phyloP scores from a whole-genome alignment of 108 stramenopile genomes.

The Asterionellopsis glacialis region DNA sequence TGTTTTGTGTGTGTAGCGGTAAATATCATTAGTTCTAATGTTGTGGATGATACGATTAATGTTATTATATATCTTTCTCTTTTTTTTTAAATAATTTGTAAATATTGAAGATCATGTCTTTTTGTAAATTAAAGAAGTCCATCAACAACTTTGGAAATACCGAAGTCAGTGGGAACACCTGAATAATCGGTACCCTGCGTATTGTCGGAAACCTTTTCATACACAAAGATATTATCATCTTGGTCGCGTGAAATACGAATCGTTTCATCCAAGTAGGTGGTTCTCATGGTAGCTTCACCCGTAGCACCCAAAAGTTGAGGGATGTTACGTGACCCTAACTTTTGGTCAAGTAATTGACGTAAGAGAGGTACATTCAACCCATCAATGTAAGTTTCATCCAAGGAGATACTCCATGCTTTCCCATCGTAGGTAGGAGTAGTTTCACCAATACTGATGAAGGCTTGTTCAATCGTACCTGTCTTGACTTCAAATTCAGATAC shows the following conservation, averaged over 20 bases:
- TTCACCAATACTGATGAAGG: constrained; percentile 75
- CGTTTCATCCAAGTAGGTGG: constrained; percentile 51
- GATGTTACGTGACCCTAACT: background rate
- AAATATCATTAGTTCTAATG: no score
- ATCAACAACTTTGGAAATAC: constrained; percentile 60
- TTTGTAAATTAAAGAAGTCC: constrained; percentile 29
- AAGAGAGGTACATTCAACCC: constrained; percentile 76
- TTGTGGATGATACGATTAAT: no score
- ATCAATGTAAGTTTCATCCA: constrained; percentile 80
- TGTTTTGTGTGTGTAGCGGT: no score
- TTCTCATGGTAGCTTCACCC: constrained; percentile 43
- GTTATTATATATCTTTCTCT: no score
- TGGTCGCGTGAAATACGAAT: constrained; percentile 76
- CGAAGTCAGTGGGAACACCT: constrained; percentile 62
- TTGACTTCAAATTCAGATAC: constrained; percentile 79
- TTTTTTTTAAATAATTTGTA: no score
- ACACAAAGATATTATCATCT: constrained; percentile 76
- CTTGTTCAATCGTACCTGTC: constrained; percentile 74
- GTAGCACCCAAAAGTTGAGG: constrained; percentile 46
- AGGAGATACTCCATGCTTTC: constrained; percentile 48
- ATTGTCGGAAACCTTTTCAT: constrained; percentile 50
- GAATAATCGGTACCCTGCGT: constrained; percentile 57
- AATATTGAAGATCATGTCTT: no score
- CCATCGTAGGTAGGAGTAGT: constrained; percentile 43
- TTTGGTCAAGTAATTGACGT: constrained; percentile 48